phyloP scores from a whole-genome alignment of 805 yeast species.

The Ogataea nitratoaversa region DNA sequence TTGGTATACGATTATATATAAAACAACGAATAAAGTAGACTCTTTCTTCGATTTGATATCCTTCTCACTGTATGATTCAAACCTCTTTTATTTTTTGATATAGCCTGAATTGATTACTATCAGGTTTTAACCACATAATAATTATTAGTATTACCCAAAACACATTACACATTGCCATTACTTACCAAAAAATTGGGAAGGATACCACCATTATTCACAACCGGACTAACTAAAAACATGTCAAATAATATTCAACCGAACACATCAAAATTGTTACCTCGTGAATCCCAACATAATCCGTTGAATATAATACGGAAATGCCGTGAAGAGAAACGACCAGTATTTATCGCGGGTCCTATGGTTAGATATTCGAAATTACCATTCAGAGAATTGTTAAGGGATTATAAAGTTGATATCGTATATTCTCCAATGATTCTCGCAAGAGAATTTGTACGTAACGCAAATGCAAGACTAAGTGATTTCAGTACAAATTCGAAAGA shows the following conservation, averaged over 20 bases:
- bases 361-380: slow-evolving; percentile 94
- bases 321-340: slow-evolving; percentile 47
- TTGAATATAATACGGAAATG: slow-evolving; percentile 46
- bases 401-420: slow-evolving; percentile 73
- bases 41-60: too few species aligned
- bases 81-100: too few species aligned
- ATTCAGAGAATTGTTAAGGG: slow-evolving; percentile 74
- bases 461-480: slow-evolving; percentile 75
- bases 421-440: slow-evolving; percentile 97
- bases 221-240: not conserved
- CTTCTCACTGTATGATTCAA: too few species aligned
- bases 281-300: slow-evolving; percentile 49
- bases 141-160: too few species aligned
- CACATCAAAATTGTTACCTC: slow-evolving; percentile 14
- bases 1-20: too few species aligned
- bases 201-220: too few species aligned
- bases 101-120: too few species aligned
- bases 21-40: too few species aligned
- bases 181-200: too few species aligned
- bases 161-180: too few species aligned
- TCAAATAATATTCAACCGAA: slow-evolving; percentile 14
- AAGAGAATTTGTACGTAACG: slow-evolving; percentile 85
- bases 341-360: slow-evolving; percentile 87
- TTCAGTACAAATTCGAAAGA: slow-evolving; percentile 76
- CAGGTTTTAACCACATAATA: too few species aligned